A percentile compares a stretch with the other conserved stretches of the same genome.
These are phyloP conservation scores for Candida anglica DNA, from an alignment of 805 yeast genomes.

Conservation along the genomic window DNA sequence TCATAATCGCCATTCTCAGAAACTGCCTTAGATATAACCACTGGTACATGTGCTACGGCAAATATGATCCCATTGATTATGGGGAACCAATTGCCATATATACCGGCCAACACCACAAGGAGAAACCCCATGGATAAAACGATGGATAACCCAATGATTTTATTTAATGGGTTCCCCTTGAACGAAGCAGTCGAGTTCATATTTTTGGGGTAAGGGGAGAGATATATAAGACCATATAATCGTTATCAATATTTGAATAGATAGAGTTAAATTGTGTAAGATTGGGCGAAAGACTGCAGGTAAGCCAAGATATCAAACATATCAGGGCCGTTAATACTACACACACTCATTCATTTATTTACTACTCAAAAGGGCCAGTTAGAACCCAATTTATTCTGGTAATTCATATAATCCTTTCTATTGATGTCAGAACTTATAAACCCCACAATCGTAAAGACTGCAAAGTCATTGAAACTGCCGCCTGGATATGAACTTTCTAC, in stretches of 20 bases:
- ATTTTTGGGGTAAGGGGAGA: background rate
- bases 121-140: conserved; percentile 88
- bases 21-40: conserved; percentile 28
- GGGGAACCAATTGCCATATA: conserved; percentile 90
- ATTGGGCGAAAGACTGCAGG: conserved; percentile 1
- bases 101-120: conserved; percentile 79
- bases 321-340: too few species aligned
- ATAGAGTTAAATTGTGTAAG: too few species aligned
- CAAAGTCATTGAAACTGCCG: conserved; percentile 1
- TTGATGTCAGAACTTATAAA: conserved; percentile 1
- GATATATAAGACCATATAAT: too few species aligned
- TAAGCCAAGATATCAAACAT: too few species aligned
- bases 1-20: conserved; percentile 36
- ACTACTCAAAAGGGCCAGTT: too few species aligned
- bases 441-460: conserved; percentile 2
- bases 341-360: too few species aligned
- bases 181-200: conserved; percentile 19
- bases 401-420: background rate
- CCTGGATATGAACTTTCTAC: conserved; percentile 6
- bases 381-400: too few species aligned
- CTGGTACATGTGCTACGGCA: conserved; percentile 38
- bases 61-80: conserved; percentile 54
- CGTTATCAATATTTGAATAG: too few species aligned
- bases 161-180: conserved; percentile 59
- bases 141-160: conserved; percentile 70